phyloP scores from a whole-genome alignment of 345 rosid species.

The Eucalyptus pumila region DNA sequence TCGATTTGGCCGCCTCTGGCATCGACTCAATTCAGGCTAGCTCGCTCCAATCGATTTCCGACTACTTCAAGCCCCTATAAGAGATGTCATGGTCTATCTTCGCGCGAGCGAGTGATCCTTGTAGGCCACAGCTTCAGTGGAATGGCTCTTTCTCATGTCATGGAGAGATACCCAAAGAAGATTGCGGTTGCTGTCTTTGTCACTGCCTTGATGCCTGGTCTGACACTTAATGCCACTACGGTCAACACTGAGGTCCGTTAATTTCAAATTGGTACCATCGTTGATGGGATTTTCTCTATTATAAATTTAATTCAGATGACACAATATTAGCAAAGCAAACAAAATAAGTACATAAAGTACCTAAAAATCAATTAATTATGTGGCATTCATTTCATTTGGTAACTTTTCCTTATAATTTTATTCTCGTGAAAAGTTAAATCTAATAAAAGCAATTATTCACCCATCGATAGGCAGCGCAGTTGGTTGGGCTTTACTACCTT shows the following conservation, averaged over 20 bases:
- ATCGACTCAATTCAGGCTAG: not conserved
- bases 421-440: no score
- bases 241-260: conserved; percentile 4
- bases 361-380: no score
- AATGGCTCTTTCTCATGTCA: conserved; percentile 9
- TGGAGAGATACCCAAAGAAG: conserved; percentile 10
- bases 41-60: not conserved
- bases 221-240: not conserved
- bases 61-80: not conserved
- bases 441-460: no score
- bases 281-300: no score
- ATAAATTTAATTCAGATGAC: no score
- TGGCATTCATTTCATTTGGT: not conserved
- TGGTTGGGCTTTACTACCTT: no score
- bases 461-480: no score
- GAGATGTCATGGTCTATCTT: conserved; percentile 5
- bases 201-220: conserved; percentile 14
- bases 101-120: conserved; percentile 5
- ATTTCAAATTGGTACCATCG: rapidly evolving
- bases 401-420: not conserved
- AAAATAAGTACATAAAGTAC: no score
- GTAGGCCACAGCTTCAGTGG: conserved; percentile 20
- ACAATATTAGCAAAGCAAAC: no score
- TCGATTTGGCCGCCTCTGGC: conserved; percentile 19
- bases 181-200: conserved; percentile 5